Evolutionary conservation across 1,284 basidiomycete species (phyloP).

Genomic region (Gymnopus androsaceus): DNA sequence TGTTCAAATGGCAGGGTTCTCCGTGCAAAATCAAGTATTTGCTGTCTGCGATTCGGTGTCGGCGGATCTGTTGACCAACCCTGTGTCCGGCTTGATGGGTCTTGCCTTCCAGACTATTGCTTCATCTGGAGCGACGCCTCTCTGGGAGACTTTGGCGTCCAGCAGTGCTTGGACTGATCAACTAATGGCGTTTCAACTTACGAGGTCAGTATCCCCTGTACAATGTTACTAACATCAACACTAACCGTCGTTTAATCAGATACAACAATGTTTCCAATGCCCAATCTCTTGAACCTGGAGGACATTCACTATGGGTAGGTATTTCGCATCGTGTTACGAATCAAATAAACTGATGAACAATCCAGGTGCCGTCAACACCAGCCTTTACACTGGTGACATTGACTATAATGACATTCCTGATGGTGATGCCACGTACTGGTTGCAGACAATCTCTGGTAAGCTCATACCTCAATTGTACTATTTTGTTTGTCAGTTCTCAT

Average conservation of each 20-base stretch:
- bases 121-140: slow-evolving; percentile 54
- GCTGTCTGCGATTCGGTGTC: slow-evolving; percentile 56
- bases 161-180: slow-evolving; percentile 62
- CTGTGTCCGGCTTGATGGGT: slow-evolving; percentile 68
- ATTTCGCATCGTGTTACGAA: slow-evolving; percentile 6
- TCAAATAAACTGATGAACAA: neutral
- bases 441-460: slow-evolving; percentile 54
- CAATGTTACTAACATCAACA: neutral
- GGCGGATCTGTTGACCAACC: slow-evolving; percentile 44
- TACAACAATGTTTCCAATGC: slow-evolving; percentile 59
- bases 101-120: slow-evolving; percentile 63
- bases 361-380: slow-evolving; percentile 62
- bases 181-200: slow-evolving; percentile 81
- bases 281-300: slow-evolving; percentile 66
- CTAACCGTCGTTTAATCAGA: slow-evolving; percentile 30
- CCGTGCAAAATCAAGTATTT: slow-evolving; percentile 69
- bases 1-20: slow-evolving; percentile 82
- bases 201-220: slow-evolving; percentile 29
- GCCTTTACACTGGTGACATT: slow-evolving; percentile 77
- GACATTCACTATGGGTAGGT: slow-evolving; percentile 73
- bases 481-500: neutral
- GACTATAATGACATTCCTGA: slow-evolving; percentile 70
- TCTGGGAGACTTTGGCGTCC: slow-evolving; percentile 73
- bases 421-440: slow-evolving; percentile 60
- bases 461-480: no score